A percentile compares a stretch with the other conserved stretches of the same genome.
phyloP scores from a whole-genome alignment of 495 filamentous ascomycete species.

The Daldinia childiae region DNA sequence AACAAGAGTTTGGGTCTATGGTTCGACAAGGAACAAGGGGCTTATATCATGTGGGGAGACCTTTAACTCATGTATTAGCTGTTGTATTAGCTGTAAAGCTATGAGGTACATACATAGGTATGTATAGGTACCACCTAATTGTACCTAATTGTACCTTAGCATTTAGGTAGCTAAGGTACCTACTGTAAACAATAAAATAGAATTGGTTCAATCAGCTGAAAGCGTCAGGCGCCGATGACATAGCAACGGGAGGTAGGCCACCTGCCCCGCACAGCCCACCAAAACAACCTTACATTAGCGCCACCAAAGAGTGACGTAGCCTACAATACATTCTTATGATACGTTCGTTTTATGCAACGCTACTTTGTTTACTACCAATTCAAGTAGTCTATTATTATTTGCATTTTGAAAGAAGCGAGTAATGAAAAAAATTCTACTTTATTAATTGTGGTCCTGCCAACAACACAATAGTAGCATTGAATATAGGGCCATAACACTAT shows the following conservation, averaged over 20 bases:
- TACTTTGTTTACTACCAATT: background rate
- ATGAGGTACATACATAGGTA: too few species aligned
- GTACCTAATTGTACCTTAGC: too few species aligned
- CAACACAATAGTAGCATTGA: background rate
- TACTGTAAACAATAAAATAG: conserved; percentile 23
- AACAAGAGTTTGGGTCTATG: background rate
- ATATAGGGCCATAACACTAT: background rate
- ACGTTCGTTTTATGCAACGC: background rate
- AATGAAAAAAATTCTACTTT: background rate
- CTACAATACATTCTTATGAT: background rate
- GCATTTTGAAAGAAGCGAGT: background rate
- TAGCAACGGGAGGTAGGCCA: conserved; percentile 12
- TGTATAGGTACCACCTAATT: background rate
- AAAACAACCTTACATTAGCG: conserved; percentile 9
- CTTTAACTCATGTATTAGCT: conserved; percentile 2
- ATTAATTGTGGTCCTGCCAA: background rate
- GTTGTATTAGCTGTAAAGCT: too few species aligned
- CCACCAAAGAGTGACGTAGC: background rate
- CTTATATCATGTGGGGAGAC: conserved; percentile 16
- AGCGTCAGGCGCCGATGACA: conserved; percentile 24
- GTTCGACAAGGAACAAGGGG: conserved; percentile 6
- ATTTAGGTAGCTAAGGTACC: too few species aligned
- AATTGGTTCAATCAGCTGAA: conserved; percentile 28
- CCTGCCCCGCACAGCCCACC: background rate
- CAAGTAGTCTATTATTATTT: background rate